Base-by-base conservation (phyloP, 768 basidiomycete genomes). In the Trametes villosa region DNA sequence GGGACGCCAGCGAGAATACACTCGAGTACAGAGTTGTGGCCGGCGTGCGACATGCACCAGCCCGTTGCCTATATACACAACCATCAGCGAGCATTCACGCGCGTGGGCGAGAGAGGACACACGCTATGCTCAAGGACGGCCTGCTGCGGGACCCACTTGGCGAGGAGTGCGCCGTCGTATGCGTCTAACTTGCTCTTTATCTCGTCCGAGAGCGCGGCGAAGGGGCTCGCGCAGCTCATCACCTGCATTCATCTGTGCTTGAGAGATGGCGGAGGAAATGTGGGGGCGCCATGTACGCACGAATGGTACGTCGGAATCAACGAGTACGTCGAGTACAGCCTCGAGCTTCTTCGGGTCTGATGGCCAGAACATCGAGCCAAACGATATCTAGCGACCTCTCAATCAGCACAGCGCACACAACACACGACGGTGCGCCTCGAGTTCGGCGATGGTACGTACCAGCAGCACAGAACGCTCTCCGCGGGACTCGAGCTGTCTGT, bases 401-500 rank as follows among this genome's bases (percentile, higher is more conserved):
- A 8, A 20, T 41, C 40, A 11, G 40, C 18, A 8, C 40, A 11
- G 11, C 11, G 11, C 7, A 45, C 7, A 20, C 18, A 17, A 17
- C n/a, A 17, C 12, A 8, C n/a, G 12, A 11, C n/a, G 24, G 31
- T 38, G 4, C 27, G 44, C 17, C 13, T 38, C 34, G 15, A 24
- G 22, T 12, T 11, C 11, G 2, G 4, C 24, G 31, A 38, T 17
- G 6, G 12, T 3, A 49, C 68, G 47, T 13, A 63, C 68, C 33
- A 67, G 64, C 2, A 69, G 27, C 5, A 67, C 30, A 4, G 66
- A 67, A 7, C 51, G 51, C 47, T 48, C 49, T 8, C 68, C 68
- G 40, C 63, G 52, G 9, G 29, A 15, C 15, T 27, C 27, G 12
- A 65, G 47, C 17, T 53, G 52, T n/a, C 34, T 38, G 20, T 57